These are phyloP conservation scores for Pseudocercospora eumusae DNA, from an alignment of 2,329 filamentous ascomycete genomes.

Conservation along the genomic window DNA sequence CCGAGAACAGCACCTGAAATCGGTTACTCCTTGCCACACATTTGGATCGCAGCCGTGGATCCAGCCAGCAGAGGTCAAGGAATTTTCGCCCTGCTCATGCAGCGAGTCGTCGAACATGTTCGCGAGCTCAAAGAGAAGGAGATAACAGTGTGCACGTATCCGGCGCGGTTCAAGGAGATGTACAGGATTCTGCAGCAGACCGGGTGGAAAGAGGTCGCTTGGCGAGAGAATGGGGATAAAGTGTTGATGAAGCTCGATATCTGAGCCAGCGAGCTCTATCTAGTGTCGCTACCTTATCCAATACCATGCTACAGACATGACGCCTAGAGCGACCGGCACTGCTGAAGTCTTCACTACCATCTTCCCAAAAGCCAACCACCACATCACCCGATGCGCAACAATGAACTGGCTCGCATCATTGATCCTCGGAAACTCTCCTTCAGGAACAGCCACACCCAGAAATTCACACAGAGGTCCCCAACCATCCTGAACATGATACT, in stretches of 20 bases:
- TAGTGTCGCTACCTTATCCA: background rate
- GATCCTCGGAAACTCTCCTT: constrained; percentile 28
- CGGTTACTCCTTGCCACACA: constrained; percentile 7
- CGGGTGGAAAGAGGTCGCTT: constrained; percentile 10
- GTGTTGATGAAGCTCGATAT: constrained; percentile 16
- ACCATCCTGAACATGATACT: constrained; percentile 30
- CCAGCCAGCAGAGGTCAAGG: constrained; percentile 10
- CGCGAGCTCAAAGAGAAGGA: background rate
- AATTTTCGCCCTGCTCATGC: constrained; percentile 13
- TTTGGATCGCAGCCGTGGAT: constrained; percentile 16
- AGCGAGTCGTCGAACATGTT: constrained; percentile 7
- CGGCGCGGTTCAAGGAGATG: constrained; percentile 12
- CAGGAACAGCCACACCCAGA: constrained; percentile 30
- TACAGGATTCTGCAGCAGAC: constrained; percentile 13
- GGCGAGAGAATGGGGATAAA: constrained; percentile 13
- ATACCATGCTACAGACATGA: background rate
- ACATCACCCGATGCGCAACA: constrained; percentile 25
- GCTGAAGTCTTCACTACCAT: constrained; percentile 21
- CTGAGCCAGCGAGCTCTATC: background rate
- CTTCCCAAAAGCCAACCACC: constrained; percentile 23
- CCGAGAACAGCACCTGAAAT: constrained; percentile 13
- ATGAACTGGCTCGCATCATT: constrained; percentile 24
- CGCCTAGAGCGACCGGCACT: constrained; percentile 9
- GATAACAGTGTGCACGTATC: constrained; percentile 15
- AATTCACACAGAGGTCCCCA: constrained; percentile 39